Conservation (phyloP, 1,139 yeast species). For the Hansenula sp. region DNA sequence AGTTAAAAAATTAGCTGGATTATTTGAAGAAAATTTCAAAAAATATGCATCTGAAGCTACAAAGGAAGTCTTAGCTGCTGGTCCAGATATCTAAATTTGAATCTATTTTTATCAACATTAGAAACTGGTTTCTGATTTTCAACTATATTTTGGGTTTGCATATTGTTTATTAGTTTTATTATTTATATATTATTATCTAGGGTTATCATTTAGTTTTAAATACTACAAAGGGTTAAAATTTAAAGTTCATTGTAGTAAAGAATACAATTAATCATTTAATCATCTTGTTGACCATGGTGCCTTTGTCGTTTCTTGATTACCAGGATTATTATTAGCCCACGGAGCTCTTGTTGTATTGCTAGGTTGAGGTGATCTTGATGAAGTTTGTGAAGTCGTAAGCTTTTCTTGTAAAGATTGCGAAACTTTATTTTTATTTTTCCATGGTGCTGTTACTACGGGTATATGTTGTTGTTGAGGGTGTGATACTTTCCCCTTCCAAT, state of each 20-base stretch:
- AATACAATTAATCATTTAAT: too few species aligned
- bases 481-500: constrained; percentile 1
- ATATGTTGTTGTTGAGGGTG: constrained; percentile 1
- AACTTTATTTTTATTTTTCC: constrained; percentile 6
- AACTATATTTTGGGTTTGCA: too few species aligned
- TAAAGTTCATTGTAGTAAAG: too few species aligned
- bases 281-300: constrained; percentile 17
- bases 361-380: neutral
- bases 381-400: neutral
- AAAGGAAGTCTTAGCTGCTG: constrained; percentile 86
- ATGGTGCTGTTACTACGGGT: constrained; percentile 5
- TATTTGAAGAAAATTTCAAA: constrained; percentile 83
- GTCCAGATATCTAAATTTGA: constrained; percentile 49
- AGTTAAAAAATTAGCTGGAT: constrained; percentile 67
- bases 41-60: constrained; percentile 85
- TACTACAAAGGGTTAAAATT: too few species aligned
- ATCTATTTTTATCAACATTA: neutral
- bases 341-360: neutral
- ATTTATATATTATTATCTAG: too few species aligned
- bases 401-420: constrained; percentile 8
- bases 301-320: constrained; percentile 8
- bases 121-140: neutral
- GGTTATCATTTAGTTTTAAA: too few species aligned
- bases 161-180: too few species aligned
- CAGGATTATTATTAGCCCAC: neutral